Evolutionary conservation across 805 yeast species (phyloP).

Genomic region (Wickerhamiella brachini): DNA sequence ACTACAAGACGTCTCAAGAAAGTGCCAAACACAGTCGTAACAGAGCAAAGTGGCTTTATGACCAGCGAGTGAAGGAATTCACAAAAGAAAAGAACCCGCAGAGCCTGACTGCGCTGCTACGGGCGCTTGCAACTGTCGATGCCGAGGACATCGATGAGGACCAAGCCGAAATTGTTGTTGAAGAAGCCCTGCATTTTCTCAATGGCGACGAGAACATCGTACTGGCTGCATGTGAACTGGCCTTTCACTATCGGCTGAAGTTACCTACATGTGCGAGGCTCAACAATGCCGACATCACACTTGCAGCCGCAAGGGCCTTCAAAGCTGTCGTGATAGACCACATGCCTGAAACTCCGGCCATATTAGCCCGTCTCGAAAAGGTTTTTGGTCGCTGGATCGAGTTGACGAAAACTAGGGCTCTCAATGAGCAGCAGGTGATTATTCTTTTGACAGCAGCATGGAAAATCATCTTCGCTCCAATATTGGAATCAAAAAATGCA

Average conservation of each 20-base stretch:
- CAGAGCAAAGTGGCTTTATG: not conserved
- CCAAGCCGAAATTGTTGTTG: not conserved
- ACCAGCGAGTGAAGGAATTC: not conserved
- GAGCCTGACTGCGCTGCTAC: not conserved
- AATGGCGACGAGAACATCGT: not conserved
- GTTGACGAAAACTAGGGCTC: not conserved
- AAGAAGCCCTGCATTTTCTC: not conserved
- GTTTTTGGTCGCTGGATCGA: not conserved
- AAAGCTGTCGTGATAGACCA: not conserved
- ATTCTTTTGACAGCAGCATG: not conserved
- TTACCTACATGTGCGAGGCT: not conserved
- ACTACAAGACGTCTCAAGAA: not conserved
- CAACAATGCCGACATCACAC: not conserved
- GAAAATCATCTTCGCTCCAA: not conserved
- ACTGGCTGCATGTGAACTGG: not conserved
- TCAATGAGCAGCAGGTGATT: not conserved
- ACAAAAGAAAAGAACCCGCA: not conserved
- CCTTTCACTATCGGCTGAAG: not conserved
- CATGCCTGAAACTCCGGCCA: not conserved
- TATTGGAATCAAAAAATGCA: not conserved
- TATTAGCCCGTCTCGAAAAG: not conserved
- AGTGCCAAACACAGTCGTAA: not conserved
- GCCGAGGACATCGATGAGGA: not conserved
- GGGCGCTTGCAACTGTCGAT: not conserved
- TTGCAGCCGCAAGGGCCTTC: not conserved